Conservation (phyloP, 2,329 filamentous ascomycete species). For the Aspergillus sp. region DNA sequence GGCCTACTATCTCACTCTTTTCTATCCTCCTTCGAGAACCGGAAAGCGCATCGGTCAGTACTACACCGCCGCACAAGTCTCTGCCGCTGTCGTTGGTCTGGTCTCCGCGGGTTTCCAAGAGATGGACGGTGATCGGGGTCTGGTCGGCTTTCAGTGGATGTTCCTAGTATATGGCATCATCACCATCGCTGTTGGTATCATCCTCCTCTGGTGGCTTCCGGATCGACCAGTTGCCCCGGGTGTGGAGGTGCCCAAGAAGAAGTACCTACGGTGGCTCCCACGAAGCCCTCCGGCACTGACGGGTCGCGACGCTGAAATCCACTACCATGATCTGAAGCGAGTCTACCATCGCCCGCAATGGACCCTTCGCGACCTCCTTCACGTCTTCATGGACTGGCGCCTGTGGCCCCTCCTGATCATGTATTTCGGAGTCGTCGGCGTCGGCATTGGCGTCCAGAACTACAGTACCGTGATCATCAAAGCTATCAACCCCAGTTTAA, state of each 20-base stretch:
- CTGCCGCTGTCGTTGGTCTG: conserved; percentile 81
- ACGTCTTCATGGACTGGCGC: conserved; percentile 78
- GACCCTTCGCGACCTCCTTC: conserved; percentile 66
- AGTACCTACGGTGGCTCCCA: conserved; percentile 62
- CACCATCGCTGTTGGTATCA: conserved; percentile 67
- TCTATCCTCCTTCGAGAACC: conserved; percentile 82
- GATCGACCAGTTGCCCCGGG: conserved; percentile 74
- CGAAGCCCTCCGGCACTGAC: conserved; percentile 66
- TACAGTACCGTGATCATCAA: conserved; percentile 86
- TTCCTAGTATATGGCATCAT: conserved; percentile 82
- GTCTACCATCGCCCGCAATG: conserved; percentile 76
- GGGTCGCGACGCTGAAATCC: conserved; percentile 74
- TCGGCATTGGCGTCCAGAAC: conserved; percentile 84
- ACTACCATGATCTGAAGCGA: conserved; percentile 77
- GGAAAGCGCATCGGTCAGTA: conserved; percentile 87
- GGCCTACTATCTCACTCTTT: conserved; percentile 87
- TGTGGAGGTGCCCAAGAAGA: conserved; percentile 14
- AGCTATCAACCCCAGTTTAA: conserved; percentile 71
- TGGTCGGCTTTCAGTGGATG: conserved; percentile 71
- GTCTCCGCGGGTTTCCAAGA: conserved; percentile 89
- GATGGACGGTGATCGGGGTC: conserved; percentile 74
- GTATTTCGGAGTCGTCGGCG: conserved; percentile 94
- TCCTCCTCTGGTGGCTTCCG: conserved; percentile 84
- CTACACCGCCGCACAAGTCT: conserved; percentile 84
- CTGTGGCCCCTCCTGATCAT: conserved; percentile 83